phyloP scores from a whole-genome alignment of 331 rosid species.

The Prunus yedoensis region DNA sequence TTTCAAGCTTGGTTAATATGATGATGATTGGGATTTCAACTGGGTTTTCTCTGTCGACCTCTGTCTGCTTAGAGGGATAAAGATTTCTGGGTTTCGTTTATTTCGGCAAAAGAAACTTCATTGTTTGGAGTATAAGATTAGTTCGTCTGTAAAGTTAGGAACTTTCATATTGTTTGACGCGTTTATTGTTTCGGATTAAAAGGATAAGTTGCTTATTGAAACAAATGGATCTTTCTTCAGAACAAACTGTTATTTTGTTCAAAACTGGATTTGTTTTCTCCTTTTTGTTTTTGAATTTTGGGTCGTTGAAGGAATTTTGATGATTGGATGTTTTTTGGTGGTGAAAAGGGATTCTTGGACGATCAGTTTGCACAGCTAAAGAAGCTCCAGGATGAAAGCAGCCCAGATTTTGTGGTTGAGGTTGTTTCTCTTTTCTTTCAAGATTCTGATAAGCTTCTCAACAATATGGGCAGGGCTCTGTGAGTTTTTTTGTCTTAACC shows the following conservation, averaged over 20 bases:
- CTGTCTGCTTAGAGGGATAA: background rate
- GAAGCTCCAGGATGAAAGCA: conserved; percentile 69
- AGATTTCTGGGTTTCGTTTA: background rate
- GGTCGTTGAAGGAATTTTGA: background rate
- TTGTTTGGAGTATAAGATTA: background rate
- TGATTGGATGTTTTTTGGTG: conserved; percentile 16
- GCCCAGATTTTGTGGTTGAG: conserved; percentile 70
- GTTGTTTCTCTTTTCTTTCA: conserved; percentile 74
- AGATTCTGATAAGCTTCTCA: conserved; percentile 67
- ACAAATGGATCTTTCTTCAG: background rate
- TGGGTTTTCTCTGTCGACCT: conserved; percentile 4
- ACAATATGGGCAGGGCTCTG: conserved; percentile 57
- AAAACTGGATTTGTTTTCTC: background rate
- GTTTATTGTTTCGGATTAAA: background rate
- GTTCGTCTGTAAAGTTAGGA: background rate
- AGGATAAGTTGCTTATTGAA: background rate
- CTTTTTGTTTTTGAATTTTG: background rate
- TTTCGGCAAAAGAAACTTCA: conserved; percentile 2
- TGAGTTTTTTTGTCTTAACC: conserved; percentile 28
- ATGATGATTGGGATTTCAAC: background rate
- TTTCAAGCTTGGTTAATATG: background rate
- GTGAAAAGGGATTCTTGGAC: conserved; percentile 60
- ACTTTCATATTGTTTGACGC: background rate
- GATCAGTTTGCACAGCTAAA: conserved; percentile 72
- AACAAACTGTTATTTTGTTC: background rate